These are phyloP conservation scores for Salisapilia sapeloensis DNA, from an alignment of 352 stramenopile genomes.

Conservation along the genomic window DNA sequence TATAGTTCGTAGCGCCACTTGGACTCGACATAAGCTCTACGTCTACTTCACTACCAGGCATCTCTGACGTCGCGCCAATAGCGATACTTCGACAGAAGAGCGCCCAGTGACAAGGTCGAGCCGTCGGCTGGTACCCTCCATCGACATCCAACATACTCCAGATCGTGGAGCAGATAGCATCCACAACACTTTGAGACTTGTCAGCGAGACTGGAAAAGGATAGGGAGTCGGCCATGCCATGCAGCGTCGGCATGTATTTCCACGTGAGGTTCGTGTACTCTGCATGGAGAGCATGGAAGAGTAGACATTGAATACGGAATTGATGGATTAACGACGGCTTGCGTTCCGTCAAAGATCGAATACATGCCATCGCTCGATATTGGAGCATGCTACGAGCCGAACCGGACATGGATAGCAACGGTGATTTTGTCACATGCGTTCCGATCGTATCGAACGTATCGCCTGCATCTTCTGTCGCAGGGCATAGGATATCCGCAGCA, in stretches of 20 bases:
- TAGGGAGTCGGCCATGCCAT: slow-evolving; percentile 54
- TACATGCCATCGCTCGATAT: slow-evolving; percentile 48
- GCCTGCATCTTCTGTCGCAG: slow-evolving; percentile 3
- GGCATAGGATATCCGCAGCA: slow-evolving; percentile 5
- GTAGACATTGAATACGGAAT: slow-evolving; percentile 39
- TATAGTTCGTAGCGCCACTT: not conserved
- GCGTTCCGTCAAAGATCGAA: slow-evolving; percentile 62
- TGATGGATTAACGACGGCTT: slow-evolving; percentile 43
- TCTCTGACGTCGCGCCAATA: slow-evolving; percentile 16
- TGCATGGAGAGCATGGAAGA: slow-evolving; percentile 65
- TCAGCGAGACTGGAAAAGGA: slow-evolving; percentile 15
- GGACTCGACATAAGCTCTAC: not conserved
- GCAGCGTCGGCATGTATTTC: slow-evolving; percentile 35
- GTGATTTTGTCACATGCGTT: slow-evolving; percentile 12
- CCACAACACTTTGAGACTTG: slow-evolving; percentile 15
- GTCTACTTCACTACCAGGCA: not conserved
- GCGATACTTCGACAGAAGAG: slow-evolving; percentile 65
- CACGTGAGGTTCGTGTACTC: slow-evolving; percentile 44
- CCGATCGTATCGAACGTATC: slow-evolving; percentile 7
- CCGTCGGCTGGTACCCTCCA: slow-evolving; percentile 15
- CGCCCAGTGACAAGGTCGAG: slow-evolving; percentile 50
- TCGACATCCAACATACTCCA: slow-evolving; percentile 54
- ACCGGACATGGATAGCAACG: slow-evolving; percentile 29
- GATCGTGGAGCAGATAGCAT: slow-evolving; percentile 34
- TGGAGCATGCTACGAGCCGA: slow-evolving; percentile 45